These are phyloP conservation scores for Deuterostichococcus epilithicus DNA, from an alignment of 139 green algal species.

Conservation along the genomic window DNA sequence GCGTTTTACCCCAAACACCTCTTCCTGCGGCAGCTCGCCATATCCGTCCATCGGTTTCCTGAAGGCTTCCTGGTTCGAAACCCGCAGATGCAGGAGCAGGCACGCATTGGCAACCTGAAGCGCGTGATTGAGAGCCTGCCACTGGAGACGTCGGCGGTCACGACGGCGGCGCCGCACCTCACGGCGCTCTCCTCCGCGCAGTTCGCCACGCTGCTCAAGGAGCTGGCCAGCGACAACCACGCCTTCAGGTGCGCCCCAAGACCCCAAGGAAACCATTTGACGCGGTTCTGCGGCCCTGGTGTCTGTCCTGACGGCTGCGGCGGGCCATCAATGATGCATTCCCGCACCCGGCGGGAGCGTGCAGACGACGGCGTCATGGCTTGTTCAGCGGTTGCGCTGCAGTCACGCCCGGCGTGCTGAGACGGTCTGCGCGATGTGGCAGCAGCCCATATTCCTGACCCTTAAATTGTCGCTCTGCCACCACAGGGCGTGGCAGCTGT, in stretches of 20 bases:
- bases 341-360: conserved; percentile 2
- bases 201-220: conserved; percentile 42
- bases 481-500: conserved; percentile 54
- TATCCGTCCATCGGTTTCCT: no score
- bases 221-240: conserved; percentile 32
- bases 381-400: background rate
- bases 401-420: conserved; percentile 2
- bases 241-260: conserved; percentile 13
- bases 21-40: no score
- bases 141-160: conserved; percentile 38
- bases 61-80: no score
- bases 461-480: no score
- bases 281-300: background rate
- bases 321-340: conserved; percentile 2
- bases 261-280: background rate
- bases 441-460: background rate
- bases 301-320: conserved; percentile 8
- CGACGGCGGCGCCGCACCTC: conserved; percentile 32
- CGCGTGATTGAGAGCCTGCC: conserved; percentile 37
- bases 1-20: no score
- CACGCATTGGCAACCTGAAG: no score
- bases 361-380: background rate
- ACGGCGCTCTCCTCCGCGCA: conserved; percentile 28
- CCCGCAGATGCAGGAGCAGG: no score
- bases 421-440: background rate